phyloP scores from a whole-genome alignment of 352 stramenopile species.

The Pelagophyceae sp. region DNA sequence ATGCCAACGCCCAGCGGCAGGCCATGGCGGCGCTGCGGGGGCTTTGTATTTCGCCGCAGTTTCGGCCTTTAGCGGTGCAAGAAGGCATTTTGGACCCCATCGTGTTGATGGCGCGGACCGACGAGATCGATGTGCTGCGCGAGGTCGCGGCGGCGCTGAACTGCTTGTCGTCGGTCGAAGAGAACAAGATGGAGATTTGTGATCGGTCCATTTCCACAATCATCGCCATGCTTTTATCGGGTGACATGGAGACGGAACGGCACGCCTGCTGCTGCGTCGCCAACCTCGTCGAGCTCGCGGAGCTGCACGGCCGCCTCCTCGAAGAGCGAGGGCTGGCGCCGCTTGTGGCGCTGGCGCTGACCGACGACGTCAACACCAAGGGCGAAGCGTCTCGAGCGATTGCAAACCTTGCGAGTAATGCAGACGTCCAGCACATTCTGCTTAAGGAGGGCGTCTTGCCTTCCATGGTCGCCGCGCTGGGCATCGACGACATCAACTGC shows the following conservation, averaged over 20 bases:
- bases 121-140: slow-evolving; percentile 76
- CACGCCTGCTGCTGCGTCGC: slow-evolving; percentile 83
- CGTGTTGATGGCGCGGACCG: slow-evolving; percentile 82
- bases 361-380: slow-evolving; percentile 75
- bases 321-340: slow-evolving; percentile 82
- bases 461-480: slow-evolving; percentile 73
- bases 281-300: slow-evolving; percentile 85
- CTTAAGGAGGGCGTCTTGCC: slow-evolving; percentile 79
- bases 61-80: slow-evolving; percentile 72
- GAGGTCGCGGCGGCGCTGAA: slow-evolving; percentile 85
- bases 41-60: slow-evolving; percentile 79
- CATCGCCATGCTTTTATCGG: slow-evolving; percentile 81
- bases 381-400: slow-evolving; percentile 79
- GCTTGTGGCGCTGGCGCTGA: slow-evolving; percentile 75
- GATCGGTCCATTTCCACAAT: slow-evolving; percentile 85
- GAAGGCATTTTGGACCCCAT: slow-evolving; percentile 88
- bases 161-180: slow-evolving; percentile 79
- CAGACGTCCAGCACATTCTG: slow-evolving; percentile 74
- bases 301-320: slow-evolving; percentile 84
- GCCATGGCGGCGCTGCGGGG: slow-evolving; percentile 77
- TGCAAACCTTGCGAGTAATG: slow-evolving; percentile 86
- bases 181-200: slow-evolving; percentile 90
- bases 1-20: slow-evolving; percentile 79
- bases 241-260: slow-evolving; percentile 76
- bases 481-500: slow-evolving; percentile 76